A percentile compares a stretch with the other conserved stretches of the same genome.
These are phyloP conservation scores for Botryotinia calthae DNA, from an alignment of 2,329 filamentous ascomycete genomes.

Conservation along the genomic window DNA sequence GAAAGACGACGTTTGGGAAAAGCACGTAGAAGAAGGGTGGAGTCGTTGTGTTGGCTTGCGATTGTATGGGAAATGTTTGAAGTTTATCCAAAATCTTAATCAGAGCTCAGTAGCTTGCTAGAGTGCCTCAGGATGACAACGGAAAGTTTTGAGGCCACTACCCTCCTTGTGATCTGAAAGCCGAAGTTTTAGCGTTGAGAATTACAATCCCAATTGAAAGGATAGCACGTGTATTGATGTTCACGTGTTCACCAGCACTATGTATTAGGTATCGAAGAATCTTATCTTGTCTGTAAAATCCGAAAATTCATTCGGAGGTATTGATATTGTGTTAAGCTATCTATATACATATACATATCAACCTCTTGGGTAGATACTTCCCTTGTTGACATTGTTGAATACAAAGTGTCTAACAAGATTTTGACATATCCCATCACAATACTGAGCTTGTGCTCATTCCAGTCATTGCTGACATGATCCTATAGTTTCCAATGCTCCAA, in stretches of 20 bases:
- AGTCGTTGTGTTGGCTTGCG: not conserved
- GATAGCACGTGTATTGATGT: not conserved
- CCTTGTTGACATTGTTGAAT: not conserved
- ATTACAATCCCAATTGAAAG: not conserved
- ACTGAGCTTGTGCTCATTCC: not conserved
- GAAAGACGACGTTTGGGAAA: not conserved
- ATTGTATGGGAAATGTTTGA: slow-evolving; percentile 5
- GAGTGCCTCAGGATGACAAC: not conserved
- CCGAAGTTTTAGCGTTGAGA: slow-evolving; percentile 2
- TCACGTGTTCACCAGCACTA: not conserved
- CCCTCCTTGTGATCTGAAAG: not conserved
- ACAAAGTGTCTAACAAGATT: not conserved
- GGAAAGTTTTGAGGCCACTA: not conserved
- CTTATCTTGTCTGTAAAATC: not conserved
- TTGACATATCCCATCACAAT: not conserved
- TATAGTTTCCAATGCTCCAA: slow-evolving; percentile 13
- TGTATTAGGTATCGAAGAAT: not conserved
- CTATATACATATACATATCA: slow-evolving; percentile 5
- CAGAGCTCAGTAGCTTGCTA: not conserved
- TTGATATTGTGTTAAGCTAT: slow-evolving; percentile 6
- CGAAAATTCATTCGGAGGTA: not conserved
- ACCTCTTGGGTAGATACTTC: not conserved
- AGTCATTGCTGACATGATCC: slow-evolving; percentile 19
- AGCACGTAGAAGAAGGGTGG: not conserved
- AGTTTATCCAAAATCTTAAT: not conserved